A percentile compares a stretch with the other conserved stretches of the same genome.
Conservation (phyloP, 148 eudicot genomes). For the Limonium bicolor region DNA sequence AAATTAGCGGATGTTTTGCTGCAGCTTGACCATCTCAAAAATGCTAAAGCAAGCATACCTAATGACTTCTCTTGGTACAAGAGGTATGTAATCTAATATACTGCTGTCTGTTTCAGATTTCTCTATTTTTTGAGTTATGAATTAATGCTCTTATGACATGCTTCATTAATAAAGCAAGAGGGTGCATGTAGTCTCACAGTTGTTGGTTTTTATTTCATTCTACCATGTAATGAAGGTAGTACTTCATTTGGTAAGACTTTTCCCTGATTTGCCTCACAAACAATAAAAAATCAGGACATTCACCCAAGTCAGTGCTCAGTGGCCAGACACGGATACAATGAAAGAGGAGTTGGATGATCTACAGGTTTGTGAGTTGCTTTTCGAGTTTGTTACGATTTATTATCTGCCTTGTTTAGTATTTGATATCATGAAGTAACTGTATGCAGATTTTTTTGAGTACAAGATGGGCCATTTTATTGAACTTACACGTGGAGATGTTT, state of each 20-base stretch:
- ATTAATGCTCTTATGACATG: no score
- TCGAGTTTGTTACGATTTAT: no score
- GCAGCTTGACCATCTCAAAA: conserved; percentile 97
- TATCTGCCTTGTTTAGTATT: neutral
- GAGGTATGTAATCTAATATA: conserved; percentile 38
- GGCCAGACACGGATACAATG: conserved; percentile 99
- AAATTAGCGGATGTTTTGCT: conserved; percentile 89
- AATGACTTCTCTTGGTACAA: conserved; percentile 99
- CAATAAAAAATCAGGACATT: conserved; percentile 87
- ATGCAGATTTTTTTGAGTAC: conserved; percentile 93
- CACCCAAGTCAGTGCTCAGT: conserved; percentile 95
- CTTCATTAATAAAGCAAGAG: no score
- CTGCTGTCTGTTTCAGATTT: neutral
- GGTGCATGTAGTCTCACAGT: no score
- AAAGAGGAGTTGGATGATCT: conserved; percentile 95
- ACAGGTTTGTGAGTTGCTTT: conserved; percentile 35
- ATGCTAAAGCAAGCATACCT: conserved; percentile 99
- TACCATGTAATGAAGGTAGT: no score
- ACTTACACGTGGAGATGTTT: conserved; percentile 98
- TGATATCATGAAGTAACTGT: conserved; percentile 8
- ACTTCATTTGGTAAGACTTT: no score
- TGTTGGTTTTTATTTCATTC: no score
- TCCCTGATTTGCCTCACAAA: no score
- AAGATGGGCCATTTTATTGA: conserved; percentile 95
- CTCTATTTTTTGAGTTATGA: neutral